Evolutionary conservation across 2,329 filamentous ascomycete species (phyloP).

Genomic region (Aureobasidium sp.): DNA sequence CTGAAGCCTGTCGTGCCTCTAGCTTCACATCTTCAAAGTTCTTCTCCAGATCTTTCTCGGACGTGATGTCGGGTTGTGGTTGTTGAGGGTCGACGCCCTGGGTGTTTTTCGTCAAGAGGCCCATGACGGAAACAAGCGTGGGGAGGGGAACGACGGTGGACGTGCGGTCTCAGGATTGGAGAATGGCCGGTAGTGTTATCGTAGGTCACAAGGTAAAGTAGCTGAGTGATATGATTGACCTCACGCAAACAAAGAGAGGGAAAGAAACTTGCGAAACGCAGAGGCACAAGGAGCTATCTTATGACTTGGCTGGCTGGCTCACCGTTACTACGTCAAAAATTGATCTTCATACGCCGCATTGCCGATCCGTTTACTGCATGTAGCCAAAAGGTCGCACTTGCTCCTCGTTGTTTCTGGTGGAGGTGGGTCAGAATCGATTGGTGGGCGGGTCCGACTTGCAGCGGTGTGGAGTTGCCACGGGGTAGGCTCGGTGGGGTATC

Average conservation of each 20-base stretch:
- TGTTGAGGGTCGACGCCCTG: background rate
- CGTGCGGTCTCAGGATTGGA: background rate
- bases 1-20: conserved; percentile 3
- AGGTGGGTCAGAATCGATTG: background rate
- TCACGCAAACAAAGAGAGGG: background rate
- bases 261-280: background rate
- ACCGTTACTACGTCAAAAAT: background rate
- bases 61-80: background rate
- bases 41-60: conserved; percentile 8
- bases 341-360: background rate
- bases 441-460: background rate
- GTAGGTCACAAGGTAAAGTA: background rate
- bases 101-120: conserved; percentile 1
- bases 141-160: background rate
- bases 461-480: background rate
- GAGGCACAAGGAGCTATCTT: background rate
- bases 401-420: background rate
- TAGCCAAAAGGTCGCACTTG: background rate
- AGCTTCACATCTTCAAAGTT: conserved; percentile 1
- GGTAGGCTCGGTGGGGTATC: background rate
- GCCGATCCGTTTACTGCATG: background rate
- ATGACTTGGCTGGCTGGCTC: background rate
- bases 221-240: background rate
- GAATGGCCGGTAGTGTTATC: background rate
- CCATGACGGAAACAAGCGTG: background rate